phyloP scores from a whole-genome alignment of 2,329 filamentous ascomycete species.

The Curvularia sp. region DNA sequence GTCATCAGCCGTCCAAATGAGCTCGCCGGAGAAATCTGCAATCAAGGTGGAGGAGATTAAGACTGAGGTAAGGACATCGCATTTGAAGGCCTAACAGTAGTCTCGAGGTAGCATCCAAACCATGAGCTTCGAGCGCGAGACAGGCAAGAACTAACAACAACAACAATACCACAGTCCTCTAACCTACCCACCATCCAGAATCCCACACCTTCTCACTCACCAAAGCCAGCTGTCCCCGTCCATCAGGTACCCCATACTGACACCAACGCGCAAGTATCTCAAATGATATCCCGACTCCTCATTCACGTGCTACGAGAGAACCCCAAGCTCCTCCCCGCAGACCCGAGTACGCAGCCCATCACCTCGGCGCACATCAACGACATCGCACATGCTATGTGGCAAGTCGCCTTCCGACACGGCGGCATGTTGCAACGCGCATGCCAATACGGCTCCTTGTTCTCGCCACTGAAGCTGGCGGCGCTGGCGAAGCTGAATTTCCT shows the following conservation, averaged over 20 bases:
- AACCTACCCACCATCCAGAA: not conserved
- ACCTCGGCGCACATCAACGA: slow-evolving; percentile 12
- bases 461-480: slow-evolving; percentile 20
- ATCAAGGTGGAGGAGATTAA: not conserved
- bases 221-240: not conserved
- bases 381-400: slow-evolving; percentile 26
- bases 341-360: not conserved
- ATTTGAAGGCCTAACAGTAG: not conserved
- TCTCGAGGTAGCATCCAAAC: not conserved
- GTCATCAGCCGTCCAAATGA: not conserved
- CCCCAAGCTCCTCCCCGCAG: not conserved
- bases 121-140: not conserved
- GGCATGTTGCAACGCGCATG: slow-evolving; percentile 12
- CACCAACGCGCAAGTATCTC: not conserved
- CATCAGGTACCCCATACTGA: not conserved
- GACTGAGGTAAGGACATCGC: not conserved
- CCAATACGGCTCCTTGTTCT: slow-evolving; percentile 19
- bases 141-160: not conserved
- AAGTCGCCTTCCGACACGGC: slow-evolving; percentile 14
- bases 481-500: slow-evolving; percentile 31
- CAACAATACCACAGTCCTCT: not conserved
- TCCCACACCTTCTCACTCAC: not conserved
- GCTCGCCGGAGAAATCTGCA: not conserved
- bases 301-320: not conserved
- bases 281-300: slow-evolving; percentile 1